Evolutionary conservation across 495 filamentous ascomycete genomes (phyloP), one percentile per base, ranked within the genome.

Genomic region (Polyplosphaeria fusca): DNA sequence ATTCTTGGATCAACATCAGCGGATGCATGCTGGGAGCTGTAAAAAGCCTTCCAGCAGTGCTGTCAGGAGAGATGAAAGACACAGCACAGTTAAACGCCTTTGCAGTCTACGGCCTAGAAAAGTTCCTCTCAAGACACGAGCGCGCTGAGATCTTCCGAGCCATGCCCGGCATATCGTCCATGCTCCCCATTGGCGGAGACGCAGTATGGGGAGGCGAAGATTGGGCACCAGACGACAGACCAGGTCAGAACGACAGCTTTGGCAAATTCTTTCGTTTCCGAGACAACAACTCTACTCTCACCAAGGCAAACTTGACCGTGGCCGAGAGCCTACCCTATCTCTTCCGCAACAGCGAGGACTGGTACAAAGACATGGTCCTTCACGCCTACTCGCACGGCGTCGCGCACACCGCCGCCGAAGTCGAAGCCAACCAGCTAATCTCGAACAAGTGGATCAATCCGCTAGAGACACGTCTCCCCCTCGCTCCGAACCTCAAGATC

Each of bases 31-130:
- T 98, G 5, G 93, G 93, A 16, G 92, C 93, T 1, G 78, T 89
- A 48, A 98, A 98, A 76, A 91, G 89, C 41, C 71, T 96, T 20
- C 87, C 93, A 1, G 94, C 93, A 7, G 81, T 97, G 5, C 79
- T 97, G 0, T 95, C 90, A 0, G 93, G 93, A 26, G 93, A 98
- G 73, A 98, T 97, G 93, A 87, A 89, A 59, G 93, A 98, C 67
- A 98, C 93, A 0, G 93, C 93, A 1, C 93, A 97, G 67, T 81
- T 98, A 13, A 98, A 97, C 68, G 80, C 91, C n/a, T 95, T 97
- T 59, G 93, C 93, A 7, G 91, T 98, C 12, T 98, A 96, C 64
- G 94, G 93, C 0, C 81, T 98, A 0, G 93, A 98, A 71, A 95
- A 92, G 64, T 98, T 98, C 70, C 79, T 98, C 4, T 87, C 83